Conservation (phyloP, 2,329 filamentous ascomycete species). For the Phyllosticta paracitricarpa region DNA sequence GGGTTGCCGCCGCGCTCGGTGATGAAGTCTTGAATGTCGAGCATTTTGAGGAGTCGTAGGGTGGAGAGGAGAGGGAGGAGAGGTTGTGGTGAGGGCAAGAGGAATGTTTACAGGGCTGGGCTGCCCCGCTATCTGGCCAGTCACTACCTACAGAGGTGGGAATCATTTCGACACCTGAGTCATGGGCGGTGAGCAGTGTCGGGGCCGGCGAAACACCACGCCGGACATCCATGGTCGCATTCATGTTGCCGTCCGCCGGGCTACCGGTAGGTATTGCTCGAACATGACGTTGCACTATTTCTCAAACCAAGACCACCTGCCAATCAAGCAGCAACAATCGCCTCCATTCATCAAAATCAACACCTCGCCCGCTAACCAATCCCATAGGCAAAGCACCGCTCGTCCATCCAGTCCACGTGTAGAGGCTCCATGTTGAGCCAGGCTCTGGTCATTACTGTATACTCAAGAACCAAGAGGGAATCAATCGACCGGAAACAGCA, state of each 20-base stretch:
- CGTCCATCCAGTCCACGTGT: background rate
- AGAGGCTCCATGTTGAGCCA: background rate
- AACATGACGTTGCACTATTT: background rate
- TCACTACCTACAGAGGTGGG: background rate
- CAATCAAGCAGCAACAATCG: background rate
- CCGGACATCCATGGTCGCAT: background rate
- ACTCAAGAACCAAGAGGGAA: background rate
- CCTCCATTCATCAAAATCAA: background rate
- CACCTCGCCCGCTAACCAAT: background rate
- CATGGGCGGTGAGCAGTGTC: slow-evolving; percentile 9
- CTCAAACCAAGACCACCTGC: background rate
- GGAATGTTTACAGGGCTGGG: slow-evolving; percentile 6
- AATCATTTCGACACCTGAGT: slow-evolving; percentile 2
- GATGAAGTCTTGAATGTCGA: slow-evolving; percentile 43
- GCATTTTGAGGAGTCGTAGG: slow-evolving; percentile 18
- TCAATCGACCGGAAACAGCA: background rate
- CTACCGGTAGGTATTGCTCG: background rate
- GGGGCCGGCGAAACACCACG: background rate
- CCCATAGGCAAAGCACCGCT: background rate
- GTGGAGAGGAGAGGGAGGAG: background rate
- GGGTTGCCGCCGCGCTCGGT: slow-evolving; percentile 83
- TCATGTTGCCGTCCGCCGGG: too few species aligned
- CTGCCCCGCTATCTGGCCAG: slow-evolving; percentile 10
- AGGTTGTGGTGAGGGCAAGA: background rate
- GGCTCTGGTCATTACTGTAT: background rate